phyloP scores from a whole-genome alignment of 2,329 filamentous ascomycete species.

The Fragosphaeria purpurea region DNA sequence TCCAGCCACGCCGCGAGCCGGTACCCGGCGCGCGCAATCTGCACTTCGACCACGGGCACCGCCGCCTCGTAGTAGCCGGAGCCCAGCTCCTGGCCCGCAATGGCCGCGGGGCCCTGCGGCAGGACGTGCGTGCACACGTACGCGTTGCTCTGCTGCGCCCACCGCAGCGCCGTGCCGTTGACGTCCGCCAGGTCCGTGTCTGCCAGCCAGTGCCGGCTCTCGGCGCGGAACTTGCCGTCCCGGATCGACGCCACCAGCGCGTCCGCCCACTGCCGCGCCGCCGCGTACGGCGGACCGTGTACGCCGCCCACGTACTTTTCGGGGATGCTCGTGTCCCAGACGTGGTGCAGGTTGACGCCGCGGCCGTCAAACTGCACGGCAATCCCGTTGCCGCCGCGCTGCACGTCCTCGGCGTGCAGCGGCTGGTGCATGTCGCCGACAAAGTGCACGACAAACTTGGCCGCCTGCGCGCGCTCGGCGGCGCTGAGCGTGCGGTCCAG shows the following conservation, averaged over 20 bases:
- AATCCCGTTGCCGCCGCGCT: conserved; percentile 59
- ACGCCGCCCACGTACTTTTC: conserved; percentile 53
- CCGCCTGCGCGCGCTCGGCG: conserved; percentile 45
- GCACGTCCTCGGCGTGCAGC: conserved; percentile 54
- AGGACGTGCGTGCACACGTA: conserved; percentile 55
- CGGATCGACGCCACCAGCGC: conserved; percentile 44
- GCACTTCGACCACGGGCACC: conserved; percentile 53
- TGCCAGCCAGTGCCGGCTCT: conserved; percentile 44
- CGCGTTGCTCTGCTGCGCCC: conserved; percentile 54
- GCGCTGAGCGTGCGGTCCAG: conserved; percentile 31
- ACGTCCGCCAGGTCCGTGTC: conserved; percentile 44
- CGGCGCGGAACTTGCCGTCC: conserved; percentile 41
- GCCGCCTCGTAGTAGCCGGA: conserved; percentile 51
- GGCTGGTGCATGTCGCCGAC: conserved; percentile 62
- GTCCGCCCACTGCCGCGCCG: conserved; percentile 47
- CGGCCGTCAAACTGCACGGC: conserved; percentile 49
- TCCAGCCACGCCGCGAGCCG: conserved; percentile 60
- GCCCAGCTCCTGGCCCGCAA: conserved; percentile 49
- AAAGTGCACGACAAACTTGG: conserved; percentile 60
- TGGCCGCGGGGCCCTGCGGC: conserved; percentile 48
- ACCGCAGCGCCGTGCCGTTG: conserved; percentile 46
- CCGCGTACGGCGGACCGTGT: conserved; percentile 38
- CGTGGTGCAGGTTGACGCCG: conserved; percentile 56
- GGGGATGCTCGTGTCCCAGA: conserved; percentile 64
- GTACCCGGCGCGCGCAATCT: conserved; percentile 59